A percentile compares a stretch with the other conserved stretches of the same genome.
Conservation (phyloP, 2,329 filamentous ascomycete species). For the Beauveria scarabaeidicola region DNA sequence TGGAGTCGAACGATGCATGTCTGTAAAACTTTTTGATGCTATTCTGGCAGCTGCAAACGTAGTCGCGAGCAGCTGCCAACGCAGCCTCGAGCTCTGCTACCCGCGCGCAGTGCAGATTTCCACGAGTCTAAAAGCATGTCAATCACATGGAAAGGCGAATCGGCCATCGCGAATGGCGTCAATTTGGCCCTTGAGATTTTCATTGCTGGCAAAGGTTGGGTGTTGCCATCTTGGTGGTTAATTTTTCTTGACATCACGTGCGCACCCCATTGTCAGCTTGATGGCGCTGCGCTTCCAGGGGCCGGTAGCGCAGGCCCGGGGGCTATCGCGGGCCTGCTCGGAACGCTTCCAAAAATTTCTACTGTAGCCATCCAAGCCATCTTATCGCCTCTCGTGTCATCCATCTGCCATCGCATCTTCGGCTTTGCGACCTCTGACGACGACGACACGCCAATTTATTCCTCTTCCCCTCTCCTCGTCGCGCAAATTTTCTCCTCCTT, state of each 20-base stretch:
- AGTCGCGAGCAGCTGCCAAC: not conserved
- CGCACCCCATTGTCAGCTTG: not conserved
- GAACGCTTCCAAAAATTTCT: slow-evolving; percentile 11
- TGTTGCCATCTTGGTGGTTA: not conserved
- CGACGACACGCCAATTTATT: not conserved
- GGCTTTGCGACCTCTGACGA: not conserved
- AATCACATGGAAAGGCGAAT: not conserved
- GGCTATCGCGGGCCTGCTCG: slow-evolving; percentile 3
- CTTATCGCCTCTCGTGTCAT: slow-evolving; percentile 1
- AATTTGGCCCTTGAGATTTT: not conserved
- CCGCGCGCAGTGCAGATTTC: not conserved
- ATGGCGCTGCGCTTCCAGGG: not conserved
- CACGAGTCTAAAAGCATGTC: not conserved
- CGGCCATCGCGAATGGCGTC: not conserved
- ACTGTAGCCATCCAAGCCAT: not conserved
- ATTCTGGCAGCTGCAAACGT: not conserved
- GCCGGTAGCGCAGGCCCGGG: not conserved
- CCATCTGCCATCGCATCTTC: not conserved
- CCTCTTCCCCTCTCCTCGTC: not conserved
- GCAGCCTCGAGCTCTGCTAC: not conserved
- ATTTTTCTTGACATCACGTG: slow-evolving; percentile 5
- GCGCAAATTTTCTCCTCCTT: not conserved
- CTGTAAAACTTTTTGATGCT: not conserved
- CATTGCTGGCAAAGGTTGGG: not conserved
- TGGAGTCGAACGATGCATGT: not conserved